phyloP scores from a whole-genome alignment of 306 rosid species.

The Vachellia collinsii region DNA sequence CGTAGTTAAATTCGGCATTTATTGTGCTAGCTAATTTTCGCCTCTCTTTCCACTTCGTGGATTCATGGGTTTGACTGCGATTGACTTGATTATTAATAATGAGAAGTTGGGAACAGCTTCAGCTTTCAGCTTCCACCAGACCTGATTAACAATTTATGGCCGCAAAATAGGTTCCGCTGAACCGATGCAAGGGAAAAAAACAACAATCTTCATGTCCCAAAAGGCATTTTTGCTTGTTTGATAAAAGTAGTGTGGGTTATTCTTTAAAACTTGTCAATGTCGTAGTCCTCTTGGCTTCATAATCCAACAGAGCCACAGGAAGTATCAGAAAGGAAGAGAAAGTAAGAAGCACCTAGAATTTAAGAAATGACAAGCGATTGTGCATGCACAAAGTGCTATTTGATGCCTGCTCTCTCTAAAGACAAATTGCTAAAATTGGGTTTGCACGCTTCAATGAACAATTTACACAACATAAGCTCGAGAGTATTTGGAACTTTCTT shows the following conservation, averaged over 20 bases:
- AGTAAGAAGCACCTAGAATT: background rate
- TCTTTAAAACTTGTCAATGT: background rate
- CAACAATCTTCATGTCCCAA: background rate
- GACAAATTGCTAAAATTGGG: conserved; percentile 33
- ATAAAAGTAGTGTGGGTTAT: background rate
- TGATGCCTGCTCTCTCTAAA: background rate
- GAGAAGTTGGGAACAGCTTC: background rate
- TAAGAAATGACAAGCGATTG: background rate
- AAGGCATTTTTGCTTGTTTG: background rate
- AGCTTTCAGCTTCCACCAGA: conserved; percentile 18
- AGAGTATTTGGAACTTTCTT: conserved; percentile 44
- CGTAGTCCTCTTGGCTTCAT: background rate
- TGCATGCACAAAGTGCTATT: background rate
- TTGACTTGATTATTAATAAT: conserved; percentile 17
- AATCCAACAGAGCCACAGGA: background rate
- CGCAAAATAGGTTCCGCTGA: conserved; percentile 6
- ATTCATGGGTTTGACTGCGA: conserved; percentile 39
- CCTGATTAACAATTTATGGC: conserved; percentile 5
- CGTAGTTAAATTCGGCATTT: conserved; percentile 51
- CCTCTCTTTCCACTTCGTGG: conserved; percentile 22
- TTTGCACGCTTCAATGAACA: conserved; percentile 33
- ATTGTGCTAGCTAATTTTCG: conserved; percentile 48
- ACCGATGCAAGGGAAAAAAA: background rate
- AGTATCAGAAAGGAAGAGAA: background rate
- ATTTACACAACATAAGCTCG: conserved; percentile 34